A percentile compares a stretch with the other conserved stretches of the same genome.
Conservation (phyloP, 1,139 yeast genomes). For the Suhomyces yuchorum region DNA sequence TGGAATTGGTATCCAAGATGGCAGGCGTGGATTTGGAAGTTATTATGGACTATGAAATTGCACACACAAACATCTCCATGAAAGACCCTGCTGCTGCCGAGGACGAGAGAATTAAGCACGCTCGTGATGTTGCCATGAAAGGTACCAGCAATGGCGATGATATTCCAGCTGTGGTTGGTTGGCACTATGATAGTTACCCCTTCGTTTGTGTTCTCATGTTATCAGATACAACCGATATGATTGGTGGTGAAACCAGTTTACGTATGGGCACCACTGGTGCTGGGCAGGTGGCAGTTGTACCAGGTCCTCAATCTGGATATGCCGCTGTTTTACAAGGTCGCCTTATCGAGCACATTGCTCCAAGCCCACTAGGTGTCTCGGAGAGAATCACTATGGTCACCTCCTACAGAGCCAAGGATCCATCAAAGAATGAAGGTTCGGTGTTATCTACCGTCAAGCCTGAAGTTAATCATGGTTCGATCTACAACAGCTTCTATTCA, state of each 20-base stretch:
- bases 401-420: neutral
- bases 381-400: neutral
- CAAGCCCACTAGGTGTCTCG: neutral
- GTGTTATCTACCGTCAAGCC: neutral
- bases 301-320: neutral
- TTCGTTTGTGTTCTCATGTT: neutral
- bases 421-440: neutral
- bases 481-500: neutral
- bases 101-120: constrained; percentile 16
- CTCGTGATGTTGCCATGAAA: neutral
- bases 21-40: constrained; percentile 58
- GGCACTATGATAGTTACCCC: neutral
- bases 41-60: constrained; percentile 57
- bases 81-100: constrained; percentile 32
- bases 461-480: neutral
- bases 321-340: neutral
- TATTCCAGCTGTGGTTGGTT: neutral
- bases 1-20: constrained; percentile 51
- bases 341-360: neutral
- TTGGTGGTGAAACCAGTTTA: neutral
- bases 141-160: neutral
- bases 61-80: constrained; percentile 51
- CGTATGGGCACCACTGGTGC: neutral
- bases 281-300: neutral
- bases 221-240: neutral